Evolutionary conservation across 2,329 filamentous ascomycete genomes (phyloP).

Genomic region (Pestalotiopsis sp.): DNA sequence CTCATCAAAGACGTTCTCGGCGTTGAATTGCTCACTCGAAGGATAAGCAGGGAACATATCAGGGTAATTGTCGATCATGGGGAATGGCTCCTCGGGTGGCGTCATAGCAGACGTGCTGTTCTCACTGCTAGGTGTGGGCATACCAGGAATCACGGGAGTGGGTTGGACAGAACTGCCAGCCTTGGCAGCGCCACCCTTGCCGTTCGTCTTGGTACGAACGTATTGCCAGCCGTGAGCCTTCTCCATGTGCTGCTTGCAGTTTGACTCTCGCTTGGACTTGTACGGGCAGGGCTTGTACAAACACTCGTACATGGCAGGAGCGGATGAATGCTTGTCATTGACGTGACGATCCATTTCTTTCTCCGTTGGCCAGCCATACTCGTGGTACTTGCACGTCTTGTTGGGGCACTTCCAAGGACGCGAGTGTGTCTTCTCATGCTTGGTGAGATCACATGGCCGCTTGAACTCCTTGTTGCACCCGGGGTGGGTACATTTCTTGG

Average conservation of each 20-base stretch:
- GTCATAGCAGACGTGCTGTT: slow-evolving; percentile 57
- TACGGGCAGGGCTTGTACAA: slow-evolving; percentile 83
- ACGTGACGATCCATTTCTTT: slow-evolving; percentile 96
- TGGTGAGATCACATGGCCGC: slow-evolving; percentile 94
- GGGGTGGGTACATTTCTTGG: slow-evolving; percentile 73
- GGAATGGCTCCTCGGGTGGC: slow-evolving; percentile 52
- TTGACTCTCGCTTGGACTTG: slow-evolving; percentile 92
- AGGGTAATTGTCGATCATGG: slow-evolving; percentile 35
- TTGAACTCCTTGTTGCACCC: slow-evolving; percentile 92
- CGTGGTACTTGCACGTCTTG: slow-evolving; percentile 83
- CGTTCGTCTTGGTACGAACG: slow-evolving; percentile 88
- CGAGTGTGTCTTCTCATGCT: slow-evolving; percentile 97
- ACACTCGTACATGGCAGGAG: slow-evolving; percentile 83
- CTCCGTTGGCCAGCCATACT: slow-evolving; percentile 92
- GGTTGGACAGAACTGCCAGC: slow-evolving; percentile 50
- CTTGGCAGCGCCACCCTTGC: slow-evolving; percentile 48
- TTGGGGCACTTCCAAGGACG: slow-evolving; percentile 93
- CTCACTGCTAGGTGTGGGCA: slow-evolving; percentile 64
- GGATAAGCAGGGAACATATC: slow-evolving; percentile 52
- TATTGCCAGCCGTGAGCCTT: slow-evolving; percentile 93
- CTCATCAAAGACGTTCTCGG: slow-evolving; percentile 35
- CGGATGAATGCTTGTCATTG: slow-evolving; percentile 90
- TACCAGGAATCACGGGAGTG: slow-evolving; percentile 61
- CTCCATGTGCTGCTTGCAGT: slow-evolving; percentile 99
- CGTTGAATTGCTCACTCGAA: slow-evolving; percentile 47